Evolutionary conservation across 768 basidiomycete genomes (phyloP).

Genomic region (Pleurotus cornucopiae): DNA sequence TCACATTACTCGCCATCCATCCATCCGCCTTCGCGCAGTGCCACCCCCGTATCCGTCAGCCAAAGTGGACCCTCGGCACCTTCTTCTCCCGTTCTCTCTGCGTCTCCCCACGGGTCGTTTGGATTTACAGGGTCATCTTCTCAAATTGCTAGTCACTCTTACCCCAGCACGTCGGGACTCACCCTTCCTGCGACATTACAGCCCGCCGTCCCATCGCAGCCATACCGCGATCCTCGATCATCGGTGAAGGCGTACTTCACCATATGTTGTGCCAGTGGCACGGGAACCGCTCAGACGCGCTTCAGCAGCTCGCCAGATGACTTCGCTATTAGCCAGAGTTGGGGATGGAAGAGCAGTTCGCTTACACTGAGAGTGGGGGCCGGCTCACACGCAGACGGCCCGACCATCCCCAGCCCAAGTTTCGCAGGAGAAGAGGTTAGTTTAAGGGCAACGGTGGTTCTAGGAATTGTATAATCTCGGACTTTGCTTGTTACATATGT

Average conservation of each 20-base stretch:
- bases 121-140: background rate
- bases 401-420: constrained; percentile 16
- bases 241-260: constrained; percentile 78
- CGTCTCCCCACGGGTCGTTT: constrained; percentile 19
- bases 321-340: constrained; percentile 82
- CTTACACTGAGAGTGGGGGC: constrained; percentile 46
- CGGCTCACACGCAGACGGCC: constrained; percentile 33
- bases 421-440: constrained; percentile 47
- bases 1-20: constrained; percentile 43
- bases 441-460: constrained; percentile 72
- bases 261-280: constrained; percentile 76
- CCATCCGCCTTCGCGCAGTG: constrained; percentile 38
- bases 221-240: constrained; percentile 73
- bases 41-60: constrained; percentile 30
- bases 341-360: constrained; percentile 83
- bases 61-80: constrained; percentile 16
- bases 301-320: constrained; percentile 85
- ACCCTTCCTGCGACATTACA: constrained; percentile 39
- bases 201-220: constrained; percentile 51
- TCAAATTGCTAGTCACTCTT: constrained; percentile 6
- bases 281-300: constrained; percentile 76
- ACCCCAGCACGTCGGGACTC: constrained; percentile 4
- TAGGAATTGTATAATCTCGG: constrained; percentile 59
- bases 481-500: too few species aligned
- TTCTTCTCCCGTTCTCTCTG: constrained; percentile 14